phyloP scores from a whole-genome alignment of 257 asterid genomes.

The Gentiana straminea region DNA sequence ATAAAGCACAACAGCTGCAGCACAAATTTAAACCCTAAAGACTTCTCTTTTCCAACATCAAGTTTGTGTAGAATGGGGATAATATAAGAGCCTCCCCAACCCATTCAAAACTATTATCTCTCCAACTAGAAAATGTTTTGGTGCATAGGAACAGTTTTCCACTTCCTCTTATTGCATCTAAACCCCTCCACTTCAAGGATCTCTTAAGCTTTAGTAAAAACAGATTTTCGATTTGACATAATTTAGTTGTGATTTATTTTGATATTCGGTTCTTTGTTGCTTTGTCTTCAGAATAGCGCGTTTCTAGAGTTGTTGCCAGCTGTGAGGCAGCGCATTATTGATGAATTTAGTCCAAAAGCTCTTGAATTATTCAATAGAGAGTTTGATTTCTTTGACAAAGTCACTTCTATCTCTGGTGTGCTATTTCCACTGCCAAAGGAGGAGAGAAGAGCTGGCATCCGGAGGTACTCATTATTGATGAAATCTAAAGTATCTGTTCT shows the following conservation, averaged over 20 bases:
- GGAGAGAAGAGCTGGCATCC: conserved; percentile 89
- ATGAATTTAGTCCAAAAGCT: conserved; percentile 72
- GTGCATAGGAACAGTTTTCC: no score
- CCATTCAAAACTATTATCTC: no score
- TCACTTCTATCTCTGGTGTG: conserved; percentile 95
- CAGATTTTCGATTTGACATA: no score
- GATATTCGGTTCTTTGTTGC: conserved; percentile 4
- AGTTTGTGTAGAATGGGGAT: no score
- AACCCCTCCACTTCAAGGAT: not conserved
- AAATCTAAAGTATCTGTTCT: not conserved
- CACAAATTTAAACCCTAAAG: no score
- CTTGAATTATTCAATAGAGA: conserved; percentile 68
- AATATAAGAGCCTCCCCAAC: no score
- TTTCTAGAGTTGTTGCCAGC: conserved; percentile 76
- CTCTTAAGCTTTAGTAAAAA: no score
- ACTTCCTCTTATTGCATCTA: not conserved
- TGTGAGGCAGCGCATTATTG: conserved; percentile 78
- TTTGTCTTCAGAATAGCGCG: conserved; percentile 43
- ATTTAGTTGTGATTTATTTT: not conserved
- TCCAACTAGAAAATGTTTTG: no score
- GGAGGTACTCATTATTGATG: conserved; percentile 43
- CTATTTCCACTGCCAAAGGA: conserved; percentile 91
- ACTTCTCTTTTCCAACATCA: no score
- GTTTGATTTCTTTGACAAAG: conserved; percentile 97
- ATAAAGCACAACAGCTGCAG: no score